Evolutionary conservation across 148 eudicot genomes (phyloP).

Genomic region (Pouteria glomerata): DNA sequence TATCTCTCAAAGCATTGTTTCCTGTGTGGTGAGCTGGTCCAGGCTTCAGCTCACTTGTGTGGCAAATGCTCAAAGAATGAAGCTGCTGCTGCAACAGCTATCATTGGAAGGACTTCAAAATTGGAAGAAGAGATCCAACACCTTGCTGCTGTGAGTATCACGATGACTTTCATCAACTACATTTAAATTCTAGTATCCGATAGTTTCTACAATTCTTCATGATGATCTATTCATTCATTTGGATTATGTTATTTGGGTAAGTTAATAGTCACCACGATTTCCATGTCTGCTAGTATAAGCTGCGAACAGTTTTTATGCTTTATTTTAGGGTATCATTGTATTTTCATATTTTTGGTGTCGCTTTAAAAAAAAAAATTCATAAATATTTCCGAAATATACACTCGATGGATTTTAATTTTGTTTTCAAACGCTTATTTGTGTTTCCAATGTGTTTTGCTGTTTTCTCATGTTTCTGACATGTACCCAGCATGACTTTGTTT

Average conservation of each 20-base stretch:
- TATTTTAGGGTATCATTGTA: not conserved
- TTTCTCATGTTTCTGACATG: too few species aligned
- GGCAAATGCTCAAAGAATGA: slow-evolving; percentile 51
- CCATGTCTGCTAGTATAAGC: not conserved
- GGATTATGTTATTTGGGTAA: not conserved
- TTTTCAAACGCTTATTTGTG: too few species aligned
- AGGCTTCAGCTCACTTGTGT: slow-evolving; percentile 53
- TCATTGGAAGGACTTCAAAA: slow-evolving; percentile 71
- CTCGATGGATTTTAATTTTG: too few species aligned
- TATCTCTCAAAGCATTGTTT: slow-evolving; percentile 79
- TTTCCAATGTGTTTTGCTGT: too few species aligned
- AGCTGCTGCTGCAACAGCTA: slow-evolving; percentile 48
- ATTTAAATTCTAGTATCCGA: not conserved
- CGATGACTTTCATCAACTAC: not conserved
- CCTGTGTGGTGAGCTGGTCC: slow-evolving; percentile 75
- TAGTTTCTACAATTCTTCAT: not conserved
- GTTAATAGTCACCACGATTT: not conserved
- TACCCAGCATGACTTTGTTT: too few species aligned
- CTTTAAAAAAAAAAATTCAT: not conserved
- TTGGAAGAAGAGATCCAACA: slow-evolving; percentile 82
- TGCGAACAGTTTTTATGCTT: not conserved
- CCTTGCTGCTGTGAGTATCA: slow-evolving; percentile 73
- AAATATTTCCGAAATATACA: too few species aligned
- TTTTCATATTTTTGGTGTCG: too few species aligned
- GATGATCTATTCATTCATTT: not conserved